Evolutionary conservation across 768 basidiomycete species (phyloP).

Genomic region (Cyclocybe cylindracea): DNA sequence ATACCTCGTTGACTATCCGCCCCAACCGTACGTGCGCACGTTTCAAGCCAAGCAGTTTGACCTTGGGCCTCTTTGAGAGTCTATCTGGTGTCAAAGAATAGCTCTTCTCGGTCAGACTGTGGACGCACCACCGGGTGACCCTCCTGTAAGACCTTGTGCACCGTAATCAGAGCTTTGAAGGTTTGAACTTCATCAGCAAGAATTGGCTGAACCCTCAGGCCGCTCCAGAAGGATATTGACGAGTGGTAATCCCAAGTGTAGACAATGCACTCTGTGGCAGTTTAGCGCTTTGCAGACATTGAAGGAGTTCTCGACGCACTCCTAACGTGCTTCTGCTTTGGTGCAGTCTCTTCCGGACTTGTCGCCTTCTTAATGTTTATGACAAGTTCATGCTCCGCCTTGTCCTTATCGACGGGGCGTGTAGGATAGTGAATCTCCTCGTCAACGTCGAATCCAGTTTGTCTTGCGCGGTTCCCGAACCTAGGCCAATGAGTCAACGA

Average conservation of each 20-base stretch:
- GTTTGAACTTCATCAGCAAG: conserved; percentile 97
- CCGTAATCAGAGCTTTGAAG: conserved; percentile 96
- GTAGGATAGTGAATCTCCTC: conserved; percentile 93
- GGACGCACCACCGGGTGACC: conserved; percentile 85
- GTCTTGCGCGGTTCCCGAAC: conserved; percentile 31
- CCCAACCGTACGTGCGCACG: conserved; percentile 88
- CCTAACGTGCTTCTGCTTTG: conserved; percentile 99
- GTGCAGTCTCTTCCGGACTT: conserved; percentile 90
- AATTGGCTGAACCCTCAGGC: conserved; percentile 94
- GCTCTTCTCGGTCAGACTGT: conserved; percentile 1
- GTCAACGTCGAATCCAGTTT: conserved; percentile 63
- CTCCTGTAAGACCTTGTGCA: conserved; percentile 97
- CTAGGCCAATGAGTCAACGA: conserved; percentile 18
- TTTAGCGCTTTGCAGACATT: conserved; percentile 2
- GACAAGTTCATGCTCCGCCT: conserved; percentile 91
- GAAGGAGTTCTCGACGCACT: conserved; percentile 50
- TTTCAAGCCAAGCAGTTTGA: conserved; percentile 98
- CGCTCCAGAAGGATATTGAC: conserved; percentile 97
- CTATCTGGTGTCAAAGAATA: conserved; percentile 40
- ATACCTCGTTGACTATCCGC: conserved; percentile 75
- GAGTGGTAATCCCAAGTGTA: conserved; percentile 99
- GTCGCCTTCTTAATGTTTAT: conserved; percentile 99
- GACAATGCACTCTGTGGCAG: conserved; percentile 84
- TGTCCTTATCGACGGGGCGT: conserved; percentile 97
- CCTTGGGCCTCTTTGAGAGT: conserved; percentile 96